Evolutionary conservation across 495 filamentous ascomycete genomes (phyloP).

Genomic region (Pseudotulostoma volvatum): DNA sequence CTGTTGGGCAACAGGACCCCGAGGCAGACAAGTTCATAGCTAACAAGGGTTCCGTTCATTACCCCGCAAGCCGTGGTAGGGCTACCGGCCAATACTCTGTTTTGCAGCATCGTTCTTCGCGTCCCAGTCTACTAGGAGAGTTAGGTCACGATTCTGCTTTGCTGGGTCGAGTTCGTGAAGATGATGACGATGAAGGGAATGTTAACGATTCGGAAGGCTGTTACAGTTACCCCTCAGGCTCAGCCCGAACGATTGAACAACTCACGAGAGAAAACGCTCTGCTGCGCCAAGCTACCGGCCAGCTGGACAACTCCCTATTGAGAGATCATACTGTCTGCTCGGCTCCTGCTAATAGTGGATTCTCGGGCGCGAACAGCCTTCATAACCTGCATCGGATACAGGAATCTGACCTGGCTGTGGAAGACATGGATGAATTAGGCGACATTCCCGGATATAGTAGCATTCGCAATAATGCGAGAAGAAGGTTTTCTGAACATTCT

Average conservation of each 20-base stretch:
- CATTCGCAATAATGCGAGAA: constrained; percentile 28
- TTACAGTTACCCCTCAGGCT: constrained; percentile 36
- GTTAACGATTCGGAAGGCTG: constrained; percentile 47
- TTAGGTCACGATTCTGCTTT: constrained; percentile 52
- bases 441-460: constrained; percentile 35
- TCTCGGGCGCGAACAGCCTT: constrained; percentile 32
- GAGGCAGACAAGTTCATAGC: constrained; percentile 35
- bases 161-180: constrained; percentile 64
- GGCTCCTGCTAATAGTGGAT: constrained; percentile 24
- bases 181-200: constrained; percentile 56
- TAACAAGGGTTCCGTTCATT: constrained; percentile 26
- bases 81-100: constrained; percentile 44
- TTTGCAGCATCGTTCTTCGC: constrained; percentile 65
- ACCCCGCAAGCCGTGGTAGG: constrained; percentile 26
- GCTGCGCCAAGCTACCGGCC: constrained; percentile 43
- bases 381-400: constrained; percentile 47
- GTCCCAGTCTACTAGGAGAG: constrained; percentile 73
- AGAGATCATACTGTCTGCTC: constrained; percentile 43
- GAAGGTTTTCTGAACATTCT: constrained; percentile 49
- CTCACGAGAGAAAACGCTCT: constrained; percentile 57
- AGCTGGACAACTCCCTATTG: constrained; percentile 41
- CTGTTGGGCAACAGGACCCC: constrained; percentile 76
- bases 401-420: constrained; percentile 52
- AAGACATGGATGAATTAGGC: constrained; percentile 50
- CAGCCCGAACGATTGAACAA: constrained; percentile 56